Base-by-base conservation (phyloP, 805 yeast genomes). In the Metschnikowia koreensis region DNA sequence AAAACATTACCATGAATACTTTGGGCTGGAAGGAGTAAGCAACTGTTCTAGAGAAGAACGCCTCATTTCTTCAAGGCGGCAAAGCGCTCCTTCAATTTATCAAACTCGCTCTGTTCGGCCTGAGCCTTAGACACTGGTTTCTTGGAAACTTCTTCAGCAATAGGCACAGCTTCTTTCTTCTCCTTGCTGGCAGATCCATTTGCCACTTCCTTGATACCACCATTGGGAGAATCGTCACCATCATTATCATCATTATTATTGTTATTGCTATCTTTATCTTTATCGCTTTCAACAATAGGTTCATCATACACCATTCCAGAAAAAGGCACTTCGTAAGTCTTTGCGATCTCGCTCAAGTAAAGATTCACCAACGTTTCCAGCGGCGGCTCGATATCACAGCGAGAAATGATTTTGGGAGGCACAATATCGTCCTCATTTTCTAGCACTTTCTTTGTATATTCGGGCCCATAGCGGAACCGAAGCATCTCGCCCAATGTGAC, bases 321-420 rank as follows among this genome's bases (percentile, higher is more conserved):
- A 60, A 82, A 91, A 1, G 90, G 87, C 0, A 84, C 94, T 22
- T 79, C 77, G 62, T 91, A 90, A 0, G 96, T 87, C 47, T 75
- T 75, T 1, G 96, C 96, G 54, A 90, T 90, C 62, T 90, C 97
- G 48, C 79, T 73, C 55, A 91, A 71, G 61, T 91, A 91, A 53
- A 87, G 67, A 13, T 77, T 75, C 1, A 90, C 94, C 50, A 90
- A 73, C 26, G 77, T 82, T 41, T 74, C 77, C 4, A 77, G 66
- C 1, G 96, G 97, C 6, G 94, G 83, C 48, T 79, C 81, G 3
- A 85, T 80, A 15, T 79, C 73, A 52, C 94, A 84, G 55, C 91
- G 71, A 41, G 76, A 76, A 13, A 79, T 60, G 6, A 90, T 80
- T 62, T 85, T 86, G n/a, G 78, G 82, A 0, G 96, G 92, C 2